phyloP scores from a whole-genome alignment of 441 rosid genomes.

The Syzygium syzygioides region DNA sequence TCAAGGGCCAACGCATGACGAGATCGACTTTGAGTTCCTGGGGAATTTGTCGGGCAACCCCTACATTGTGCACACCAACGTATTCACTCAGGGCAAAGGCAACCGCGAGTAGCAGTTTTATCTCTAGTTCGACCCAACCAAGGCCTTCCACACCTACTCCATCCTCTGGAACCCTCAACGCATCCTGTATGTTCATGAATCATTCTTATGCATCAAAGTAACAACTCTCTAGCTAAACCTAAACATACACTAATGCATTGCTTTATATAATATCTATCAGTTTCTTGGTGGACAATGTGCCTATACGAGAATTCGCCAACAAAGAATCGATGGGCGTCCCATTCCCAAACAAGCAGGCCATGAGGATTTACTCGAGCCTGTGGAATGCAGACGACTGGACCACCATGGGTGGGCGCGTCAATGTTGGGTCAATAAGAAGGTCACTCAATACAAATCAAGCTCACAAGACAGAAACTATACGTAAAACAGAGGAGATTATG shows the following conservation, averaged over 20 bases:
- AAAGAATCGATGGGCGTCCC: neutral
- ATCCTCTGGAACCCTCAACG: neutral
- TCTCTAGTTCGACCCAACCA: neutral
- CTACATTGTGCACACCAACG: neutral
- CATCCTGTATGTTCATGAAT: neutral
- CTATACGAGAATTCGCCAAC: neutral
- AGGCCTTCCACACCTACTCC: neutral
- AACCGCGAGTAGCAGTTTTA: neutral
- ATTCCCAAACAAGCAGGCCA: neutral
- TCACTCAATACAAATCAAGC: too few relatives aligned
- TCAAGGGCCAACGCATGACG: neutral
- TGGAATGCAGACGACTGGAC: neutral
- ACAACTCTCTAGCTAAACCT: neutral
- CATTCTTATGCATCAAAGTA: neutral
- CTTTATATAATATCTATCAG: neutral
- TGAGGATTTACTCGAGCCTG: neutral
- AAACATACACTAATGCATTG: neutral
- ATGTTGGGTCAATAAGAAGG: too few relatives aligned
- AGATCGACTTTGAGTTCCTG: neutral
- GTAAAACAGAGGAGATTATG: too few relatives aligned
- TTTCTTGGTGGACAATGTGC: neutral
- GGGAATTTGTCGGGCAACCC: neutral
- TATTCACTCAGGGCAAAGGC: neutral
- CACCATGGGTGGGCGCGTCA: neutral
- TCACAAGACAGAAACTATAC: too few relatives aligned